Evolutionary conservation across 805 yeast genomes (phyloP).

Genomic region (Suhomyces emberorum): DNA sequence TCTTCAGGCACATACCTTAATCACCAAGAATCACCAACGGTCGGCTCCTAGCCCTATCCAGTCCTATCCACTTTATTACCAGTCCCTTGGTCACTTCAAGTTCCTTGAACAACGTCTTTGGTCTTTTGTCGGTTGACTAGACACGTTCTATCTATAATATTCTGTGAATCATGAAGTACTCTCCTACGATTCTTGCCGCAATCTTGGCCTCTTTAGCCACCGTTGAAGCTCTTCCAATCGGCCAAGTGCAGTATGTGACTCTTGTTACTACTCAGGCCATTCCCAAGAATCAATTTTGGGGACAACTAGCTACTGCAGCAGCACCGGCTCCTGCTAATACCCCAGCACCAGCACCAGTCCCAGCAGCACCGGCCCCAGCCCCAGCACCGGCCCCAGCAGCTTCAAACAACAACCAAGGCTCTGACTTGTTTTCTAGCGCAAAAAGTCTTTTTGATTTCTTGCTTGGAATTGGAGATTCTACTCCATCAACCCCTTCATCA

Average conservation of each 20-base stretch:
- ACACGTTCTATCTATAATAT: not conserved
- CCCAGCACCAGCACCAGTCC: slow-evolving; percentile 13
- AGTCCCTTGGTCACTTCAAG: not conserved
- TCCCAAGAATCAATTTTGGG: slow-evolving; percentile 10
- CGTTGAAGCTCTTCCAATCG: slow-evolving; percentile 7
- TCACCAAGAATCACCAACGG: no score
- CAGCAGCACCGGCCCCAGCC: slow-evolving; percentile 6
- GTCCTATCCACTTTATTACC: not conserved
- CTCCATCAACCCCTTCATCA: not conserved
- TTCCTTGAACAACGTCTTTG: no score
- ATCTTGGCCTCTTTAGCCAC: slow-evolving; percentile 6
- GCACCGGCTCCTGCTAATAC: slow-evolving; percentile 21
- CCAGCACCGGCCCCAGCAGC: slow-evolving; percentile 8
- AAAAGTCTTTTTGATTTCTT: slow-evolving; percentile 10
- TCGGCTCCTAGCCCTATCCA: no score
- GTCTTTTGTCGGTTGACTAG: no score
- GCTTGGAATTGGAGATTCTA: slow-evolving; percentile 4
- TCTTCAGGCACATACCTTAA: no score
- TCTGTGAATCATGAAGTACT: slow-evolving; percentile 4
- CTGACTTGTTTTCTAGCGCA: slow-evolving; percentile 8
- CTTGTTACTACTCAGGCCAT: slow-evolving; percentile 4
- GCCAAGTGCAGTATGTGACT: slow-evolving; percentile 7
- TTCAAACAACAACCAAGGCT: slow-evolving; percentile 19
- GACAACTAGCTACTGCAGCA: slow-evolving; percentile 6
- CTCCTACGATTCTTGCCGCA: slow-evolving; percentile 5